Evolutionary conservation across 768 basidiomycete genomes (phyloP).

Genomic region (Boletus huronensis): DNA sequence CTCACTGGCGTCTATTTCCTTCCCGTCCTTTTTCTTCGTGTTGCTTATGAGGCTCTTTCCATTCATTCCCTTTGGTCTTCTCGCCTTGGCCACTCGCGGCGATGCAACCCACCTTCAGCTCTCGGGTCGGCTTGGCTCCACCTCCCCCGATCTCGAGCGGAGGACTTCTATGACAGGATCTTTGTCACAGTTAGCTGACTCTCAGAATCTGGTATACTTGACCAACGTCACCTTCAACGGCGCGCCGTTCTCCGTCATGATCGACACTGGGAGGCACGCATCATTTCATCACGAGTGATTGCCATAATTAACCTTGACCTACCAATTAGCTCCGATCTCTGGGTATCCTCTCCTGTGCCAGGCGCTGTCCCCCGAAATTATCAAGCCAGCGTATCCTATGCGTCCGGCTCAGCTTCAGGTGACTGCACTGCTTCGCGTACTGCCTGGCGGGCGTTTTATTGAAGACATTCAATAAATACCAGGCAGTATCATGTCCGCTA

Average conservation of each 20-base stretch:
- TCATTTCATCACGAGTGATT: background rate
- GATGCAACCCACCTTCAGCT: constrained; percentile 16
- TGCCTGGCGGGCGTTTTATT: background rate
- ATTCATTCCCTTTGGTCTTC: constrained; percentile 7
- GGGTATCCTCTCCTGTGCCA: constrained; percentile 48
- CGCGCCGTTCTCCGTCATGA: constrained; percentile 30
- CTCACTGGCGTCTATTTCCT: background rate
- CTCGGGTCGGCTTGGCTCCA: constrained; percentile 10
- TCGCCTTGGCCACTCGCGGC: constrained; percentile 2
- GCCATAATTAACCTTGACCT: background rate
- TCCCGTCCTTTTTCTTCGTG: background rate
- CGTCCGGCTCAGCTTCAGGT: constrained; percentile 53
- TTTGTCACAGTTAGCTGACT: constrained; percentile 26
- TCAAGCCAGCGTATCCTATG: constrained; percentile 46
- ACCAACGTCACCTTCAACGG: constrained; percentile 42
- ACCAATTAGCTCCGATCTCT: constrained; percentile 57
- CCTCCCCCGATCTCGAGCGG: constrained; percentile 13
- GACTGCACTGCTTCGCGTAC: background rate
- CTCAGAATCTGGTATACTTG: constrained; percentile 34
- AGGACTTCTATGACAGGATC: constrained; percentile 30
- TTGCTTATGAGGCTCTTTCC: constrained; percentile 10
- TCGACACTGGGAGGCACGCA: constrained; percentile 47
- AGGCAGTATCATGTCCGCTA: constrained; percentile 32
- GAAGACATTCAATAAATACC: background rate
- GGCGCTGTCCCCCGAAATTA: constrained; percentile 38